Evolutionary conservation across 331 rosid species (phyloP), one percentile per base, ranked within the genome.

Genomic region (Pyracantha coccinea): DNA sequence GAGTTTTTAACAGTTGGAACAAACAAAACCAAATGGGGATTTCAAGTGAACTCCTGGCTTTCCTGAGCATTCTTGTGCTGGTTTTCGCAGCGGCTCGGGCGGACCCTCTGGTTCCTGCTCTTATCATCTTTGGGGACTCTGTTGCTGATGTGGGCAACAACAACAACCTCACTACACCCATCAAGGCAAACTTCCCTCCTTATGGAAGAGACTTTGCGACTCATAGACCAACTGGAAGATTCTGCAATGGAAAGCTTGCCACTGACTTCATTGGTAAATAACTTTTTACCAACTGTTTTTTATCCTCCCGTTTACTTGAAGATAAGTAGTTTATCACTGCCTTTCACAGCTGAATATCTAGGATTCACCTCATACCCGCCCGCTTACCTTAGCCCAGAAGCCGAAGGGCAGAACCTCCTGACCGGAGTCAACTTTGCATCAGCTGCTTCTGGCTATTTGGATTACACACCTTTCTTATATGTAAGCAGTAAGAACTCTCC

Each of bases 401-500:
- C 96, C 60, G 59, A 50, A 52, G 92, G 89, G 21, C 74, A 81
- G 53, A 81, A 79, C 61, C 84, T 88, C 71, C 66, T 85, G 81
- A 83, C 78, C 6, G 92, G 92, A 83, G 89, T 79, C 72, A 90
- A 86, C 85, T 86, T 90, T 81, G 92, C 91, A 52, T 88, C 89
- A 3, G 92, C 83, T 70, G 85, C 84, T 73, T 88, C 92, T 66
- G 96, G 96, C 74, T 88, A 68, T 75, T 63, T 67, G 62, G 88
- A 84, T 14, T 19, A 74, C 52, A 83, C 89, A 25, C 75, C 92
- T 35, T 60, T 19, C 57, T 67, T 71, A 83, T 86, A 90, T 63
- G 92, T 90, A 81, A 69, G 15, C 31, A 73, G 14, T 25, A 20
- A 71, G n/a, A 62, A 45, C 24, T 35, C 29, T 44, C 38, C 69